Base-by-base conservation (phyloP, 306 rosid genomes). In the Lithocarpus polystachyus region DNA sequence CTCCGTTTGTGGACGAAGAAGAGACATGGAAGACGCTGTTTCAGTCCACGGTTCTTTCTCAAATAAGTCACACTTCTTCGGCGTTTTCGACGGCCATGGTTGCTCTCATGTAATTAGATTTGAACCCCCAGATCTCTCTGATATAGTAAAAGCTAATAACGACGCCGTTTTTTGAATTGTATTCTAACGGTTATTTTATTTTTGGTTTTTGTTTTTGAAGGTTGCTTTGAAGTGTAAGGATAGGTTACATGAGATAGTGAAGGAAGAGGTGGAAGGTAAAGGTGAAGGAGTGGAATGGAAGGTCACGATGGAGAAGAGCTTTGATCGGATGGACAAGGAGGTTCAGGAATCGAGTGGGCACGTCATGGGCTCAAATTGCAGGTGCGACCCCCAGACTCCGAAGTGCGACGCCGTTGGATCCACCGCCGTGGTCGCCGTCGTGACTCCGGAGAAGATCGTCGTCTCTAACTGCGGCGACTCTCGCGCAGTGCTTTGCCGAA, bases 11-110 rank as follows among this genome's bases (percentile, higher is more conserved):
- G 99, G 99, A 3, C 81, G 98, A 26, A 89, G 98, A 59, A 81
- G 98, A 51, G 99, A 95, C 20, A 95, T 95, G 99, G 99, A 95
- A 52, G 99, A 95, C 54, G 85, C 93, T 0, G 96, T 93, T 54
- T 90, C 94, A 0, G 84, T 90, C 29, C 88, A 57, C 10, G 92
- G 93, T 5, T 80, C 51, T 3, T 88, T 80, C 13, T 17, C 71
- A 1, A 64, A 75, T 6, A 72, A 45, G 1, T 67, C 78, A 5
- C 93, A 95, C 68, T 93, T 80, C 80, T 93, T 84, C n/a, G 99
- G 94, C 1, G 94, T 95, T n/a, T 95, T 86, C 83, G 99, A 95
- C 81, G 99, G 99, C 73, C 99, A 95, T 61, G 98, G 98, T 22
- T 95, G 99, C 92, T 93, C 99, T 73, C 99, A 95, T 78, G 99